Conservation (phyloP, 2,329 filamentous ascomycete species). For the Ceratocystis ficicola region DNA sequence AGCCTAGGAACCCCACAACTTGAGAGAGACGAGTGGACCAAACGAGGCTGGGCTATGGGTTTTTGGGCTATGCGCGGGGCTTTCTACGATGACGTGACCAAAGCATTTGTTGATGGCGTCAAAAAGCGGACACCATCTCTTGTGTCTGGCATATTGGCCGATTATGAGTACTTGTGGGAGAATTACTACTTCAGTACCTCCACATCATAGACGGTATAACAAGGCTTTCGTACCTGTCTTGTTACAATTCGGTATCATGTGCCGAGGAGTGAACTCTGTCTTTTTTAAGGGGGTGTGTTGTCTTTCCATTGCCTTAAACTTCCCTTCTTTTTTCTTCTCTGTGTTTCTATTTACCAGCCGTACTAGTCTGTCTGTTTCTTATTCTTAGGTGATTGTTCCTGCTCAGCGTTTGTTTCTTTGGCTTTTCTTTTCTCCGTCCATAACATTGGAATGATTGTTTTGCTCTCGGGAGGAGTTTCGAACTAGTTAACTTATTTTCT, state of each 20-base stretch:
- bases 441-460: not conserved
- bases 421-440: not conserved
- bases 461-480: not conserved
- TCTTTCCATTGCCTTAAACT: not conserved
- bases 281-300: not conserved
- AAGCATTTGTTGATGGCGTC: constrained; percentile 58
- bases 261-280: not conserved
- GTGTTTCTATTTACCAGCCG: not conserved
- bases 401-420: not conserved
- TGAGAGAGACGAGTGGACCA: constrained; percentile 79
- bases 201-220: constrained; percentile 26
- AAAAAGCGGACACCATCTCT: constrained; percentile 68
- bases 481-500: not conserved
- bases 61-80: constrained; percentile 98
- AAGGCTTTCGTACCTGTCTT: not conserved
- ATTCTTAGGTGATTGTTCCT: not conserved
- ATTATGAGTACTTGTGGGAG: constrained; percentile 97
- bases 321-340: not conserved
- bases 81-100: constrained; percentile 87
- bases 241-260: no score
- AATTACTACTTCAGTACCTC: constrained; percentile 81
- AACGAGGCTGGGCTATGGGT: constrained; percentile 76
- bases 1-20: constrained; percentile 72
- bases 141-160: constrained; percentile 74
- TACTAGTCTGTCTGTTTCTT: not conserved